Evolutionary conservation across 2,329 filamentous ascomycete genomes (phyloP).

Genomic region (Dryadomyces quercus-mongolicae): DNA sequence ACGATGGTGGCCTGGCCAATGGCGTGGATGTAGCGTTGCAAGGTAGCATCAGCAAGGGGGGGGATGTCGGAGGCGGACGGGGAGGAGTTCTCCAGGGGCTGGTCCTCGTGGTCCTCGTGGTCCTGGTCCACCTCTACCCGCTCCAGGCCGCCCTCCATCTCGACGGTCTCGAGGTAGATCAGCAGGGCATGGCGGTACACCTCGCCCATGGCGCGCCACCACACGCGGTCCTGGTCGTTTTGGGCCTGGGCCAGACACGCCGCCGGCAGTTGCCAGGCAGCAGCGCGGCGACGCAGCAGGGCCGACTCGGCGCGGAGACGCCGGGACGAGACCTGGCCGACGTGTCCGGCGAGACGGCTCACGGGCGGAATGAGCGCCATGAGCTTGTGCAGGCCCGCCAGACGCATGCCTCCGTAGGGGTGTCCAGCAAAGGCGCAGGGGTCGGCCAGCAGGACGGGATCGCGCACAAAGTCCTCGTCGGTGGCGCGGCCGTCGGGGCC

Average conservation of each 20-base stretch:
- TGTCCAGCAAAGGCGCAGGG: not conserved
- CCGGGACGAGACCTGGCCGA: not conserved
- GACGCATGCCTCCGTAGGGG: slow-evolving; percentile 10
- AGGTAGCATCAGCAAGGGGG: not conserved
- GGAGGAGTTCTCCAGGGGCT: too few species aligned
- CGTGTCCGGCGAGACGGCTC: slow-evolving; percentile 6
- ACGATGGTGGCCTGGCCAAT: slow-evolving; percentile 9
- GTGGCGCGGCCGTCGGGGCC: slow-evolving; percentile 1
- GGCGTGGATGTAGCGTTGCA: slow-evolving; percentile 8
- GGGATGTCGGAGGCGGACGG: not conserved
- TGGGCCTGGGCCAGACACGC: slow-evolving; percentile 3
- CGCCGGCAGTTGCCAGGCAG: slow-evolving; percentile 10
- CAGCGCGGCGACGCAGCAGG: slow-evolving; percentile 6
- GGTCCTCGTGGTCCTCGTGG: not conserved
- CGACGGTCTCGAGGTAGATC: slow-evolving; percentile 9
- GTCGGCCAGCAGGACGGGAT: slow-evolving; percentile 8
- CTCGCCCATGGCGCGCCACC: slow-evolving; percentile 11
- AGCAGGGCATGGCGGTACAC: slow-evolving; percentile 10
- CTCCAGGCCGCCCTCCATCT: not conserved
- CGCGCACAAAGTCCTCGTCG: slow-evolving; percentile 12
- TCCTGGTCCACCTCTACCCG: too few species aligned
- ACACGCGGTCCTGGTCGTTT: slow-evolving; percentile 8
- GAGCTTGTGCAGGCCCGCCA: slow-evolving; percentile 11
- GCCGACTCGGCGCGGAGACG: not conserved
- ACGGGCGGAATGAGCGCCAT: slow-evolving; percentile 11